phyloP scores from a whole-genome alignment of 306 rosid genomes.

The Casuarina cunninghamiana region DNA sequence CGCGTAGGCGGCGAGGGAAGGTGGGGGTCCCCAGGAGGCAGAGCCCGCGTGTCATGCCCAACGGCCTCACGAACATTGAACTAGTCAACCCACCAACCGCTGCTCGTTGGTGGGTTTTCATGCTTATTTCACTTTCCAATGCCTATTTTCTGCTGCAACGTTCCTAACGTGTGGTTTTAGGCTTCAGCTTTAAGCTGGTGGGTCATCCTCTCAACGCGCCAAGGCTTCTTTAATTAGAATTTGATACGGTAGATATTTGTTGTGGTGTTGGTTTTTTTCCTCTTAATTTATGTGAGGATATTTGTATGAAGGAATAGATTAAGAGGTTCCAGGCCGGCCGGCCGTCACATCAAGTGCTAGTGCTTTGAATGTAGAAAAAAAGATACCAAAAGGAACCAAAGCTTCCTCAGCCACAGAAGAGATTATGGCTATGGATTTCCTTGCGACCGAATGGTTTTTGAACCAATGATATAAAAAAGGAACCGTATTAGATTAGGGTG shows the following conservation, averaged over 20 bases:
- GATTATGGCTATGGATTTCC: conserved; percentile 60
- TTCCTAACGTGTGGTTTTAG: background rate
- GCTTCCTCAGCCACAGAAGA: conserved; percentile 35
- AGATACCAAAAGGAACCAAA: background rate
- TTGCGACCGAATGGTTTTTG: conserved; percentile 29
- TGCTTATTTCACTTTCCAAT: background rate
- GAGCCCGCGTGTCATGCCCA: background rate
- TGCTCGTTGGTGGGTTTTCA: too few species aligned
- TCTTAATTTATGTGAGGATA: too few species aligned
- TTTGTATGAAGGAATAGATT: too few species aligned
- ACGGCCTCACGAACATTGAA: background rate
- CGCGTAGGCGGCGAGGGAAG: background rate
- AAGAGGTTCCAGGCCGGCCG: conserved; percentile 20
- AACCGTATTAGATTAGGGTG: conserved; percentile 16
- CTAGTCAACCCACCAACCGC: background rate
- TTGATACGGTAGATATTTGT: too few species aligned
- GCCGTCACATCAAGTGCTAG: conserved; percentile 24
- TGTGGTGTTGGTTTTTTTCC: too few species aligned
- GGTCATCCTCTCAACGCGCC: background rate
- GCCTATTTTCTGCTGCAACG: background rate
- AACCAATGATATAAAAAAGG: conserved; percentile 35
- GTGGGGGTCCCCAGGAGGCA: conserved; percentile 2
- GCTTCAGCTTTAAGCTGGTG: background rate
- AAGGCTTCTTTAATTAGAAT: too few species aligned
- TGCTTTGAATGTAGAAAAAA: conserved; percentile 15